phyloP scores from a whole-genome alignment of 148 eudicot genomes.

The Amaranthus cruentus region DNA sequence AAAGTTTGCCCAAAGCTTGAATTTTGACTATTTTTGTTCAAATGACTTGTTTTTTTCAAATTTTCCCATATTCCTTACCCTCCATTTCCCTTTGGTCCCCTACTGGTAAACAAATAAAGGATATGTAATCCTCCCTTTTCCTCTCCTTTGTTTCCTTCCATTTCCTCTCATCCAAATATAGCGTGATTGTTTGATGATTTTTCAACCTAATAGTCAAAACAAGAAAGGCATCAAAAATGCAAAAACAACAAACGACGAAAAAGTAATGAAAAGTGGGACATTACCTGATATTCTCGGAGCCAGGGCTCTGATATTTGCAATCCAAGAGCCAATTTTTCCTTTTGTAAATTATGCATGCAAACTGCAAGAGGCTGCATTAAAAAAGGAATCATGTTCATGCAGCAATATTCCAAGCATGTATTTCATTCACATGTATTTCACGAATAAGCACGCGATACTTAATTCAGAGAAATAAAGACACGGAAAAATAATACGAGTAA shows the following conservation, averaged over 20 bases:
- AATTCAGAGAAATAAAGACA: neutral
- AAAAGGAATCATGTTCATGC: neutral
- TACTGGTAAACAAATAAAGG: no score
- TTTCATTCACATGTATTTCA: neutral
- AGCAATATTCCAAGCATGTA: neutral
- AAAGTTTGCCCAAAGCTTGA: no score
- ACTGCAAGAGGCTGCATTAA: slow-evolving; percentile 78
- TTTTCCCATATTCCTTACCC: no score
- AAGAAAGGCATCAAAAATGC: neutral
- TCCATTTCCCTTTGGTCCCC: no score
- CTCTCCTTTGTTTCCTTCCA: no score
- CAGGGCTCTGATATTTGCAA: slow-evolving; percentile 91
- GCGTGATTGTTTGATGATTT: no score
- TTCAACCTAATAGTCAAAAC: no score
- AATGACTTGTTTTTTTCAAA: no score
- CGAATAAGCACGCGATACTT: neutral
- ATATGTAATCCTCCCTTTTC: neutral
- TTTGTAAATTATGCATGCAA: slow-evolving; percentile 88
- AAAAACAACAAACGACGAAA: neutral
- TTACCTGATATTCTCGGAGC: slow-evolving; percentile 98
- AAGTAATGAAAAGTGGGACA: neutral
- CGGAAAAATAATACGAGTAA: neutral
- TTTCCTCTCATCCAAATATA: no score
- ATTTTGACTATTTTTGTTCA: no score
- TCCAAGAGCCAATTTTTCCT: slow-evolving; percentile 73